These are phyloP conservation scores for Flaveria robusta DNA, from an alignment of 129 eudicot genomes.

Conservation along the genomic window DNA sequence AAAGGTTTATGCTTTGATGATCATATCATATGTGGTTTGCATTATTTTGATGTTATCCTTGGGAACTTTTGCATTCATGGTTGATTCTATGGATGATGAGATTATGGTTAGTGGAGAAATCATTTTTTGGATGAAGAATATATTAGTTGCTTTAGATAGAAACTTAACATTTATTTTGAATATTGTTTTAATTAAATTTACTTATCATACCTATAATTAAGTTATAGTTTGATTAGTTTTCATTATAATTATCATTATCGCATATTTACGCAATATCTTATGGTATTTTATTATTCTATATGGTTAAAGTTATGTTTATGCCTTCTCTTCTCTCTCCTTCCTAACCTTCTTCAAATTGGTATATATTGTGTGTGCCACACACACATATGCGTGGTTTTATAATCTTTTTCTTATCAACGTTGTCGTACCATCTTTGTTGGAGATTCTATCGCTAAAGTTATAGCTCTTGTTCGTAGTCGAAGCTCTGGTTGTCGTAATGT, in stretches of 20 bases:
- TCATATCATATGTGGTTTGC: conserved; percentile 36
- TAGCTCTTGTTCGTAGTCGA: neutral
- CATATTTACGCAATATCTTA: neutral
- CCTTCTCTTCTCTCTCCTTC: too few species aligned
- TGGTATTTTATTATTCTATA: too few species aligned
- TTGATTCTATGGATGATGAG: conserved; percentile 36
- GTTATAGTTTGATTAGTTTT: neutral
- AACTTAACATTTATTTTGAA: neutral
- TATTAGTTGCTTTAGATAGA: neutral
- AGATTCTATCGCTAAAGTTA: neutral
- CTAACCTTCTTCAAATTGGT: too few species aligned
- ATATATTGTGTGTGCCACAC: neutral
- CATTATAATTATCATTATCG: neutral
- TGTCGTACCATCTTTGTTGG: neutral
- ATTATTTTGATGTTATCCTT: conserved; percentile 30
- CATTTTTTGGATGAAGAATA: neutral
- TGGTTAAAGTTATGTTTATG: too few species aligned
- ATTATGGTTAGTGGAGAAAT: conserved; percentile 27
- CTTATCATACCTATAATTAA: neutral
- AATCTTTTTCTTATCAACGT: too few species aligned
- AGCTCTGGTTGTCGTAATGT: neutral
- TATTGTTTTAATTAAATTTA: neutral
- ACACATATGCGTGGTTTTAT: neutral
- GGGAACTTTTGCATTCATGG: conserved; percentile 19
- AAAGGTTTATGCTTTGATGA: conserved; percentile 38